Conservation (phyloP, 192 early-diverging fungal genomes). For the Coemansia sp. region DNA sequence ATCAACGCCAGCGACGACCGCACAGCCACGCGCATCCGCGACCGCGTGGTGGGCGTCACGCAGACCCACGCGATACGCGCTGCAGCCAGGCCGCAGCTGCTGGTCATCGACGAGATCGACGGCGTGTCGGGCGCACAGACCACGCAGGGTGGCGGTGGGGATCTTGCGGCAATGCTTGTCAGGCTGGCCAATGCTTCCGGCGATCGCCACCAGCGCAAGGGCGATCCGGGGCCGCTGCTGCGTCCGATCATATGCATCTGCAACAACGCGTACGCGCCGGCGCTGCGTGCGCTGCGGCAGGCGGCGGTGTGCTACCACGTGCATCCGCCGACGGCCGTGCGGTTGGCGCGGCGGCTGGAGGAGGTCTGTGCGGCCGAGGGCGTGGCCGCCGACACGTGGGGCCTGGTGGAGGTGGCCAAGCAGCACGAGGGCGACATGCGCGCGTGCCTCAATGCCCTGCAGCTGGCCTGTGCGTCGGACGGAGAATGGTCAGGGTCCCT, state of each 20-base stretch:
- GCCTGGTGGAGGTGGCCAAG: conserved; percentile 74
- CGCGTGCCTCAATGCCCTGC: conserved; percentile 84
- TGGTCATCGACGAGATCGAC: conserved; percentile 97
- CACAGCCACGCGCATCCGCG: conserved; percentile 70
- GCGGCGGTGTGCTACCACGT: conserved; percentile 76
- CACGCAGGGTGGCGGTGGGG: conserved; percentile 61
- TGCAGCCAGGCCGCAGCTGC: conserved; percentile 67
- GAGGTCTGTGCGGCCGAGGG: conserved; percentile 80
- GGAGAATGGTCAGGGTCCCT: not conserved
- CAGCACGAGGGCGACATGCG: conserved; percentile 85
- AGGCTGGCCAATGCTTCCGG: conserved; percentile 54
- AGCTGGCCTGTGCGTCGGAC: conserved; percentile 44
- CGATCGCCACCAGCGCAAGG: not conserved
- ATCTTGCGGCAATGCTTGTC: conserved; percentile 79
- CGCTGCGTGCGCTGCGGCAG: conserved; percentile 79
- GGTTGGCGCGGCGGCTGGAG: conserved; percentile 73
- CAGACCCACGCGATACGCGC: conserved; percentile 73
- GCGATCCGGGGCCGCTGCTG: conserved; percentile 57
- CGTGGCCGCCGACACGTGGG: conserved; percentile 70
- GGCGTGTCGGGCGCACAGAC: conserved; percentile 76
- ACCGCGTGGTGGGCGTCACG: conserved; percentile 73
- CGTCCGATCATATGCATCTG: conserved; percentile 98
- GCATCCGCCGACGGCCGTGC: conserved; percentile 60
- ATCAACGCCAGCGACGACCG: conserved; percentile 99
- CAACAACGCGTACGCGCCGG: conserved; percentile 92